A percentile compares a stretch with the other conserved stretches of the same genome.
Conservation (phyloP, 2,329 filamentous ascomycete species). For the Fusarium foetens region DNA sequence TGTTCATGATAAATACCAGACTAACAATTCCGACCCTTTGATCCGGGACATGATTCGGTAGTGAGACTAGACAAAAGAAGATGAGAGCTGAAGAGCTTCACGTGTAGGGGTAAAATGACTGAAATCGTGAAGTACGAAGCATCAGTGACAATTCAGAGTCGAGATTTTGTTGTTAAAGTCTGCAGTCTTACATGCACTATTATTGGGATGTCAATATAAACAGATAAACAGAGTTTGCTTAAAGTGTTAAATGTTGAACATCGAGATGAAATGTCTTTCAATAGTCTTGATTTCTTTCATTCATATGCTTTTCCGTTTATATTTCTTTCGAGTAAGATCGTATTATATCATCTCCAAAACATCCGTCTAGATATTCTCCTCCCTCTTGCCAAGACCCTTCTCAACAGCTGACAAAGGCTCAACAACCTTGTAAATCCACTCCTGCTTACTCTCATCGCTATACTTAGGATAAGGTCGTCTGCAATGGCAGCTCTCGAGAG, state of each 20-base stretch:
- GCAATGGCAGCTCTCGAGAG: slow-evolving; percentile 61
- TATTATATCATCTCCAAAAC: background rate
- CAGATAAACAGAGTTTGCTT: too few species aligned
- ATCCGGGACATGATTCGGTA: background rate
- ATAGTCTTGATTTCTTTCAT: background rate
- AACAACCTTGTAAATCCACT: slow-evolving; percentile 47
- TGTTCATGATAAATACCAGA: background rate
- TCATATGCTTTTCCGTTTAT: background rate
- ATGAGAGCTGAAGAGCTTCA: background rate
- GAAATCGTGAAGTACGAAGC: background rate
- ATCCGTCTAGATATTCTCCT: slow-evolving; percentile 1
- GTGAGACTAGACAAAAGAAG: background rate
- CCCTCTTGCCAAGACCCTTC: slow-evolving; percentile 38
- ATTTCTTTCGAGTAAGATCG: background rate
- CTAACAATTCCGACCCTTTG: background rate
- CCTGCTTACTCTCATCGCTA: slow-evolving; percentile 47
- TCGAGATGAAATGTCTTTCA: rapidly evolving
- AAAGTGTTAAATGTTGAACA: background rate
- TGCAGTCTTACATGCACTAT: background rate
- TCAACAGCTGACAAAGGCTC: slow-evolving; percentile 39
- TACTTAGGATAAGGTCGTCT: slow-evolving; percentile 65
- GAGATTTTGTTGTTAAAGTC: too few species aligned
- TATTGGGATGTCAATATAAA: background rate
- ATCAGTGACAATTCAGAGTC: too few species aligned
- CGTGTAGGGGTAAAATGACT: background rate